phyloP scores from a whole-genome alignment of 1,284 basidiomycete species.

The Cryptococcus hybrid region DNA sequence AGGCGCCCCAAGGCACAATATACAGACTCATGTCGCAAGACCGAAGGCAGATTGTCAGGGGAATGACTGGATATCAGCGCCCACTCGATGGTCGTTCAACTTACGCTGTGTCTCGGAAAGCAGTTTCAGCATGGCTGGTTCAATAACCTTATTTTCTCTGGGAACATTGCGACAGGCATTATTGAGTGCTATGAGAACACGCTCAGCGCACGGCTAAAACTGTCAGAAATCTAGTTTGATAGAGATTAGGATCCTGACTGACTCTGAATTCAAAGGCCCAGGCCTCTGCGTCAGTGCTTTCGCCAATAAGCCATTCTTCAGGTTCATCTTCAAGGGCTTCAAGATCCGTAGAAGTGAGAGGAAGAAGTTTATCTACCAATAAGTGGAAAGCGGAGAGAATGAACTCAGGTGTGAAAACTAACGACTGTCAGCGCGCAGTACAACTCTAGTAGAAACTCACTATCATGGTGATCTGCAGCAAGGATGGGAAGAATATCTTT shows the following conservation, averaged over 20 bases:
- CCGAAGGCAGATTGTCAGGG: constrained; percentile 59
- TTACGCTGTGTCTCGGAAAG: constrained; percentile 60
- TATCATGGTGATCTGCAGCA: constrained; percentile 40
- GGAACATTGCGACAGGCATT: constrained; percentile 66
- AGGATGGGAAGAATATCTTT: constrained; percentile 60
- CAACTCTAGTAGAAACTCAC: constrained; percentile 21
- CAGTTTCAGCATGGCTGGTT: constrained; percentile 64
- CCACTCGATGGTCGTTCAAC: constrained; percentile 18
- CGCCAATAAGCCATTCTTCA: constrained; percentile 83
- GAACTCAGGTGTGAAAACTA: constrained; percentile 70
- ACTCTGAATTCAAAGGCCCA: constrained; percentile 88
- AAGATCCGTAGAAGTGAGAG: constrained; percentile 72
- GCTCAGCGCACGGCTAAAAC: constrained; percentile 72
- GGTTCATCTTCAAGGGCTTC: constrained; percentile 77
- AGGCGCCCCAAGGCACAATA: constrained; percentile 87
- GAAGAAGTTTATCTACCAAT: constrained; percentile 77
- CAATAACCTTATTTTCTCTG: constrained; percentile 53
- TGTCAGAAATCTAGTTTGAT: constrained; percentile 2
- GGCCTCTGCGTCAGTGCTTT: constrained; percentile 75
- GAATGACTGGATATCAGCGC: constrained; percentile 23
- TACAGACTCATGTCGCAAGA: constrained; percentile 79
- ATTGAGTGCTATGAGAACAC: constrained; percentile 75
- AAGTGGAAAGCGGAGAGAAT: constrained; percentile 74
- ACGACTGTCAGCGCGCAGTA: neutral
- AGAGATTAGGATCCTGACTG: constrained; percentile 30